These are phyloP conservation scores for Talaromyces ruber DNA, from an alignment of 495 filamentous ascomycete genomes.

Conservation along the genomic window DNA sequence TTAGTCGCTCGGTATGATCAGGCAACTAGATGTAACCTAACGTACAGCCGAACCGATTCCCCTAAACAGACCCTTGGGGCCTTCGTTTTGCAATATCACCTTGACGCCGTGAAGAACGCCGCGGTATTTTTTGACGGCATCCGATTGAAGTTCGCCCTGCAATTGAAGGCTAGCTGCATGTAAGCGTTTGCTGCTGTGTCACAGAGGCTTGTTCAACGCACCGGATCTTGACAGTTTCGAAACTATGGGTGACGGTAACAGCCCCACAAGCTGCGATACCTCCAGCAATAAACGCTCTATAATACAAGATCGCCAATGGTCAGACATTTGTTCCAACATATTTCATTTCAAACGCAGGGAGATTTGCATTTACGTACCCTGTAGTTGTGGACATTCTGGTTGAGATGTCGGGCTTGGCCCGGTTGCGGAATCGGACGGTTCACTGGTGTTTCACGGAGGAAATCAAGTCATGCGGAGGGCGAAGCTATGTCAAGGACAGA, in stretches of 20 bases:
- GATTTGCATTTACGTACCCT: slow-evolving; percentile 27
- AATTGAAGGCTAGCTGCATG: slow-evolving; percentile 64
- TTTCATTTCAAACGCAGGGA: not conserved
- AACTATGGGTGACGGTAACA: slow-evolving; percentile 94
- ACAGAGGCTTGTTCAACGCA: slow-evolving; percentile 17
- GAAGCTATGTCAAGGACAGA: not conserved
- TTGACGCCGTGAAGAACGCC: slow-evolving; percentile 89
- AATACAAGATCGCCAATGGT: not conserved
- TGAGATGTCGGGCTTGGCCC: not conserved
- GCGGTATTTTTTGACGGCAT: slow-evolving; percentile 77
- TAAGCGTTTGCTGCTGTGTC: slow-evolving; percentile 4
- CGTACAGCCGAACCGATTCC: slow-evolving; percentile 79
- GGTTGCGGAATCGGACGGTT: not conserved
- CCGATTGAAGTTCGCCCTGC: slow-evolving; percentile 86
- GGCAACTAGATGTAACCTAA: slow-evolving; percentile 5
- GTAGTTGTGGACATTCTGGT: slow-evolving; percentile 42
- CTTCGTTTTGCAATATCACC: slow-evolving; percentile 89
- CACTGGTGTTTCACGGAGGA: slow-evolving; percentile 11
- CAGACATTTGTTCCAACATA: slow-evolving; percentile 10
- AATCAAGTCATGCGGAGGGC: not conserved
- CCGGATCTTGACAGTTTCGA: slow-evolving; percentile 99
- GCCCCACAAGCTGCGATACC: slow-evolving; percentile 95
- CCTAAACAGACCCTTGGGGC: slow-evolving; percentile 73
- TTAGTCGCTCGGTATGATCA: not conserved
- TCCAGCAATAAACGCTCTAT: slow-evolving; percentile 77